Percentiles rank a stretch among this genome's conserved stretches.
Conservation (phyloP, 208 protist genomes). For the Sergeia podlipaevii region DNA sequence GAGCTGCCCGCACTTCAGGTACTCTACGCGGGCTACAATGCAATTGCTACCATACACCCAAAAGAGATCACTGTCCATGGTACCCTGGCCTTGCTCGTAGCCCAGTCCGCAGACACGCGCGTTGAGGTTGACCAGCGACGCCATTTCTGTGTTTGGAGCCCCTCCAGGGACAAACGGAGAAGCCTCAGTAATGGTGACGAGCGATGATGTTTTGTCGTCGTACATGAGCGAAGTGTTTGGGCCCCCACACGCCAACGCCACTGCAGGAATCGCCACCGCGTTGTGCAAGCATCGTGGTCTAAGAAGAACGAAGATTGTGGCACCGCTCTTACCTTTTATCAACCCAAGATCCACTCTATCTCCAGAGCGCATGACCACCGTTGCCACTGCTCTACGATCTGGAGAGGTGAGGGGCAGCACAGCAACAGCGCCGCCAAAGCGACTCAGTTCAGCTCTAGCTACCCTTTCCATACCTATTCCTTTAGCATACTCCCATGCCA, state of each 20-base stretch:
- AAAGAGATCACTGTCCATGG: slow-evolving; percentile 26
- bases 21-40: slow-evolving; percentile 27
- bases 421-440: slow-evolving; percentile 5
- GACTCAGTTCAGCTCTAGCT: too few species aligned
- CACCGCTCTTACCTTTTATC: too few species aligned
- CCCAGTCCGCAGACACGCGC: slow-evolving; percentile 29
- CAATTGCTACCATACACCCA: slow-evolving; percentile 47
- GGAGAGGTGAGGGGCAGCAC: slow-evolving; percentile 2
- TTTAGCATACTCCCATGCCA: slow-evolving; percentile 23
- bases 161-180: slow-evolving; percentile 32
- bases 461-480: too few species aligned
- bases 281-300: too few species aligned
- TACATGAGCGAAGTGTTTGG: slow-evolving; percentile 27
- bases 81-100: slow-evolving; percentile 14
- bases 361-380: too few species aligned
- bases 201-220: slow-evolving; percentile 29
- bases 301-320: too few species aligned
- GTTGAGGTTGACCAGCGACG: slow-evolving; percentile 36
- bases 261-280: too few species aligned
- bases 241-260: slow-evolving; percentile 14
- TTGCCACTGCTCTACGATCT: too few species aligned
- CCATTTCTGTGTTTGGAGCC: slow-evolving; percentile 30
- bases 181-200: slow-evolving; percentile 32
- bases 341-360: too few species aligned
- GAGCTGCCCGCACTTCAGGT: slow-evolving; percentile 29